Conservation (phyloP, 208 protist species). For the Naegleria gruberi region DNA sequence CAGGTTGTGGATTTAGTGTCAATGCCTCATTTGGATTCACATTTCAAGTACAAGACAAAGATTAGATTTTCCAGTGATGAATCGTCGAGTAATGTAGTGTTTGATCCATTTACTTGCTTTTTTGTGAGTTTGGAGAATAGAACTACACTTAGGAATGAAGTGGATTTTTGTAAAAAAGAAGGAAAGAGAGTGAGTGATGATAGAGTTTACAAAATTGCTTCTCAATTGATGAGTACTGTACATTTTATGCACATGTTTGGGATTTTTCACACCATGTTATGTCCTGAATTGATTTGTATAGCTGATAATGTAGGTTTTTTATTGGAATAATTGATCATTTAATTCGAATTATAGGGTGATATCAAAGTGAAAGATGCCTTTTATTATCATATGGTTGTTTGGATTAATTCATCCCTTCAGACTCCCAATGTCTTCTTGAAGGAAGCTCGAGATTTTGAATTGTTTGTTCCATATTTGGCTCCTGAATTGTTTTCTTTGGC, state of each 20-base stretch:
- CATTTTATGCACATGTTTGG: background rate
- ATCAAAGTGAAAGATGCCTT: background rate
- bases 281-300: background rate
- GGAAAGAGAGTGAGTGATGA: background rate
- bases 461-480: background rate
- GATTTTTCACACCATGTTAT: background rate
- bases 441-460: background rate
- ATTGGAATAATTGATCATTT: background rate
- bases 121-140: background rate
- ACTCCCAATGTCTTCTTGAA: background rate
- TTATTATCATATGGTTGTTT: background rate
- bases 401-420: background rate
- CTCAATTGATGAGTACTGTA: background rate
- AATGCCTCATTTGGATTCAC: background rate
- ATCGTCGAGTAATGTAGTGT: background rate
- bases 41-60: background rate
- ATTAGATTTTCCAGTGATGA: background rate
- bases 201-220: background rate
- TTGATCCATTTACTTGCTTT: background rate
- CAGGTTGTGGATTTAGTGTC: background rate
- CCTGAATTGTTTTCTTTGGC: background rate
- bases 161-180: conserved; percentile 1
- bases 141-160: background rate
- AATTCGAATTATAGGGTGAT: background rate
- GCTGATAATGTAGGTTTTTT: background rate